Conservation (phyloP, 1,284 basidiomycete genomes). For the Ustilago trichophora region DNA sequence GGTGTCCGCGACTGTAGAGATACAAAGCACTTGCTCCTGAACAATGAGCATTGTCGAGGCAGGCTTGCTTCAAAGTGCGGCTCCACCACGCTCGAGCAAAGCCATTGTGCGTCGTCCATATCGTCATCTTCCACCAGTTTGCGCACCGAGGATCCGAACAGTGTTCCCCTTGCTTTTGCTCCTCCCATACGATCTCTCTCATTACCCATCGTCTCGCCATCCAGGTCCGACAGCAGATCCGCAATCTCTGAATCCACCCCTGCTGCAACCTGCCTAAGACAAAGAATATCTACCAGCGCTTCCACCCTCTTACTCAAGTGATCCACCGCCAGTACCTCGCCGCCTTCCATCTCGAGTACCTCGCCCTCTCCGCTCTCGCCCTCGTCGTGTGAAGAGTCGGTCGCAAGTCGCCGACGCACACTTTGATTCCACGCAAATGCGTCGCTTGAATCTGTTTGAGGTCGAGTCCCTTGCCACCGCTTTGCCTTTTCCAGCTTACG, state of each 20-base stretch:
- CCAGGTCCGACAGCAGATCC: conserved; percentile 17
- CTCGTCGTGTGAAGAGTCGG: conserved; percentile 21
- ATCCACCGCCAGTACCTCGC: conserved; percentile 30
- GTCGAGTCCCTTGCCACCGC: conserved; percentile 30
- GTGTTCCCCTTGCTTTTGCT: neutral
- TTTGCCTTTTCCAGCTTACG: conserved; percentile 43
- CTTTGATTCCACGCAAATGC: conserved; percentile 43
- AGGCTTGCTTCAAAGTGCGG: conserved; percentile 42
- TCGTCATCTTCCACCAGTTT: conserved; percentile 48
- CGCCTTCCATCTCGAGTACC: conserved; percentile 23
- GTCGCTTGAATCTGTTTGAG: conserved; percentile 16
- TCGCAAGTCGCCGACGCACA: conserved; percentile 11
- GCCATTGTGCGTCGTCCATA: conserved; percentile 62
- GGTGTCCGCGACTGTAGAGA: conserved; percentile 43
- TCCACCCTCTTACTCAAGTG: conserved; percentile 40
- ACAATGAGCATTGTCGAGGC: conserved; percentile 51
- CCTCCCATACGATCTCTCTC: neutral
- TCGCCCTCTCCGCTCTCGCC: conserved; percentile 16
- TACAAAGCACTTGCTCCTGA: conserved; percentile 59
- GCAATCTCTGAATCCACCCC: conserved; percentile 27
- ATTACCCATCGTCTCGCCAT: neutral
- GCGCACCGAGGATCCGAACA: conserved; percentile 41
- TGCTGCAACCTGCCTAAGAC: conserved; percentile 37
- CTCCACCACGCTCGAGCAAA: conserved; percentile 57
- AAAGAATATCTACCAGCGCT: conserved; percentile 44